Evolutionary conservation across 768 basidiomycete species (phyloP).

Genomic region (Mycena chlorophos): DNA sequence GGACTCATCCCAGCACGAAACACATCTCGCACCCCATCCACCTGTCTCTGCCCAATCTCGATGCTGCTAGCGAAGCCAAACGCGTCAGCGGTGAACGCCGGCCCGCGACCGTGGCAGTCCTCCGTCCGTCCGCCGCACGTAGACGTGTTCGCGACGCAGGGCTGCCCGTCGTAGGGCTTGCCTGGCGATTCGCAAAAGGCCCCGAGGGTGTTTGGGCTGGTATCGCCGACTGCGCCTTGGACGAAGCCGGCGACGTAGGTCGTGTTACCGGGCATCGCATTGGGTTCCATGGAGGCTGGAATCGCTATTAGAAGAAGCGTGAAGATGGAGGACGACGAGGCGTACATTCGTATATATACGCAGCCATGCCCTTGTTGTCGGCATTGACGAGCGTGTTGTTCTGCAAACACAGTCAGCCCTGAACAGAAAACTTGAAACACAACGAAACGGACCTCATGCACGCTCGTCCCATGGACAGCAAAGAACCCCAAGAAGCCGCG

Average conservation of each 20-base stretch:
- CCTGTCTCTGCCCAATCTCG: conserved; percentile 69
- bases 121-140: conserved; percentile 70
- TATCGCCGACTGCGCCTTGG: conserved; percentile 67
- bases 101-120: conserved; percentile 60
- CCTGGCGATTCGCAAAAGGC: conserved; percentile 81
- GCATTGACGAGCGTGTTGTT: conserved; percentile 78
- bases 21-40: conserved; percentile 60
- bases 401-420: conserved; percentile 33
- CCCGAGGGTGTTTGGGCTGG: conserved; percentile 75
- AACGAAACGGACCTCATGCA: conserved; percentile 66
- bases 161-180: conserved; percentile 60
- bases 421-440: not conserved
- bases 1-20: conserved; percentile 49
- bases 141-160: conserved; percentile 67
- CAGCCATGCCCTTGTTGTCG: conserved; percentile 88
- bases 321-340: not conserved
- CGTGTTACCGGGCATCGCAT: conserved; percentile 63
- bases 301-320: not conserved
- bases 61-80: conserved; percentile 64
- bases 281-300: conserved; percentile 62
- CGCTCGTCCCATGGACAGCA: conserved; percentile 76
- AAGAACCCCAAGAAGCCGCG: conserved; percentile 75
- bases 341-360: conserved; percentile 72
- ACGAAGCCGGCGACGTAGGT: conserved; percentile 75
- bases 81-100: conserved; percentile 4